A percentile compares a stretch with the other conserved stretches of the same genome.
Evolutionary conservation across 164 flowering plant genomes (phyloP).

Genomic region (Kalanchoe fedtschenkoi): DNA sequence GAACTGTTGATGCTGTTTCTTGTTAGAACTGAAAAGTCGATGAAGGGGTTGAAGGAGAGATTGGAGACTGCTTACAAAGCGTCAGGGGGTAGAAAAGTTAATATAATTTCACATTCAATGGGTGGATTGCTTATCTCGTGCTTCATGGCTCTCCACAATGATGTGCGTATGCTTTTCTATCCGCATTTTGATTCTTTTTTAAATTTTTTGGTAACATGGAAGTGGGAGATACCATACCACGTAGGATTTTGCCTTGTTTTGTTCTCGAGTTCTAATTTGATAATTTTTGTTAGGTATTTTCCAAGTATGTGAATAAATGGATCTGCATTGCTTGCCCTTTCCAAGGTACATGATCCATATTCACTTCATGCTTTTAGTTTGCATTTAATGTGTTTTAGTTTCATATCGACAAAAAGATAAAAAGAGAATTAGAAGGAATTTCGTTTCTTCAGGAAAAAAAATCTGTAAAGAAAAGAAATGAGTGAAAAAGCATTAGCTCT

Average conservation of each 20-base stretch:
- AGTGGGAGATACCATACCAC: background rate
- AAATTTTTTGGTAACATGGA: background rate
- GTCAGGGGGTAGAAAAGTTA: slow-evolving; percentile 82
- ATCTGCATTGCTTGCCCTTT: slow-evolving; percentile 85
- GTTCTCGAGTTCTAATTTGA: slow-evolving; percentile 7
- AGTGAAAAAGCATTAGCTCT: too few relatives aligned
- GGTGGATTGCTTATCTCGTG: slow-evolving; percentile 76
- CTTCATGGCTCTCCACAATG: slow-evolving; percentile 66
- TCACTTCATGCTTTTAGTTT: background rate
- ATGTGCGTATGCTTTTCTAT: slow-evolving; percentile 31
- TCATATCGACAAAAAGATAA: too few relatives aligned
- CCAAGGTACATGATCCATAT: slow-evolving; percentile 46
- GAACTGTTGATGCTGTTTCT: background rate
- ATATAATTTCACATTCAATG: slow-evolving; percentile 86
- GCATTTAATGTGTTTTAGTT: background rate
- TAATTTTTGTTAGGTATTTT: slow-evolving; percentile 44
- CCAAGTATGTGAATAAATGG: slow-evolving; percentile 81
- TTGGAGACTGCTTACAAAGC: slow-evolving; percentile 68
- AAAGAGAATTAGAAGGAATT: too few relatives aligned
- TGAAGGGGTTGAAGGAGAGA: slow-evolving; percentile 58
- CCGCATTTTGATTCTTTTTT: slow-evolving; percentile 9
- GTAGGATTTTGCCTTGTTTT: background rate
- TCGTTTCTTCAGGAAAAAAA: background rate
- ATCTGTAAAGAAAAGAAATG: too few relatives aligned
- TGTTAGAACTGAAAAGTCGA: slow-evolving; percentile 51